Percentiles rank a stretch among this genome's conserved stretches.
These are phyloP conservation scores for Suhomyces prunicola DNA, from an alignment of 805 yeast species.

Conservation along the genomic window DNA sequence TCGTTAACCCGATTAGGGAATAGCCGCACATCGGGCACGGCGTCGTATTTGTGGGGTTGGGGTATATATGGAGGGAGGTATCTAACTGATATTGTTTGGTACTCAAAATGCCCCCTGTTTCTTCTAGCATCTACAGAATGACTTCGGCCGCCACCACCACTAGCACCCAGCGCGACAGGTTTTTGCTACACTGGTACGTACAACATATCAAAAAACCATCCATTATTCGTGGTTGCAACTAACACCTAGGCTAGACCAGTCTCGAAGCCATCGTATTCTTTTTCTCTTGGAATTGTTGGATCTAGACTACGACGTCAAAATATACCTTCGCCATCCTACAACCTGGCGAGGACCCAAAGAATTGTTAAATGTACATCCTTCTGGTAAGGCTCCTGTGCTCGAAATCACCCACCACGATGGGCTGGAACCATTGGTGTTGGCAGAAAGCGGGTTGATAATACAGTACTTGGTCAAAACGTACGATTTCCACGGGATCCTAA, in stretches of 20 bases:
- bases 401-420: constrained; percentile 41
- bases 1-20: constrained; percentile 1
- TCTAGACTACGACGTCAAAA: constrained; percentile 51
- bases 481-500: constrained; percentile 27
- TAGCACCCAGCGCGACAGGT: constrained; percentile 15
- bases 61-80: background rate
- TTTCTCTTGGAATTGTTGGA: constrained; percentile 65
- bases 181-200: constrained; percentile 28
- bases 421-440: constrained; percentile 28
- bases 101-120: background rate
- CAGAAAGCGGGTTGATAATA: constrained; percentile 38
- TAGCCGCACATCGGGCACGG: background rate
- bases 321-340: constrained; percentile 48
- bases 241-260: constrained; percentile 42
- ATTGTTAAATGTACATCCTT: constrained; percentile 52
- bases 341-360: constrained; percentile 41
- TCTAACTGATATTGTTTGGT: background rate
- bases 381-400: constrained; percentile 63
- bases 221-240: background rate
- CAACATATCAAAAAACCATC: no score
- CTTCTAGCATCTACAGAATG: background rate
- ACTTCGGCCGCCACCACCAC: background rate
- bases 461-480: constrained; percentile 36
- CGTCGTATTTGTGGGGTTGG: background rate
- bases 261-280: constrained; percentile 58